Evolutionary conservation across 805 yeast species (phyloP).

Genomic region (Saccharomycopsis amapae): DNA sequence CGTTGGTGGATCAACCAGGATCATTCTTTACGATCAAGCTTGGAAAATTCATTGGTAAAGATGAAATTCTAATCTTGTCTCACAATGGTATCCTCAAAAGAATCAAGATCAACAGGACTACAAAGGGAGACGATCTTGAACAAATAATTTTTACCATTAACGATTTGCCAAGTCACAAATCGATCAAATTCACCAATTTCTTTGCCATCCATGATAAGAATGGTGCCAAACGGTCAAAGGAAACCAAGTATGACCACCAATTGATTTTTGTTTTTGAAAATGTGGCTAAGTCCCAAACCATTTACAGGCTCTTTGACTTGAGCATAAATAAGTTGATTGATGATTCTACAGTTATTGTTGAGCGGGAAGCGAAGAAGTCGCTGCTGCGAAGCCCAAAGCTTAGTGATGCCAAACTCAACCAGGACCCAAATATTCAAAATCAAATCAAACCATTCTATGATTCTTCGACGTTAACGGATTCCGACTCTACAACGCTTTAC

Average conservation of each 20-base stretch:
- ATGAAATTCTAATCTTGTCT: slow-evolving; percentile 9
- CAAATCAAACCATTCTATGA: not conserved
- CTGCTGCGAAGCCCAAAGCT: too few relatives aligned
- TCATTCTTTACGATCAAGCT: slow-evolving; percentile 4
- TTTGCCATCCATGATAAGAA: not conserved
- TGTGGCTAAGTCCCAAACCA: not conserved
- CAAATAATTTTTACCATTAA: slow-evolving; percentile 1
- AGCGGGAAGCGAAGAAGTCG: not conserved
- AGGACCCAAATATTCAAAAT: not conserved
- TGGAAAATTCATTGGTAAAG: slow-evolving; percentile 4
- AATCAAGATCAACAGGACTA: not conserved
- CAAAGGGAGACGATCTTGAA: not conserved
- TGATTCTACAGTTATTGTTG: slow-evolving; percentile 1
- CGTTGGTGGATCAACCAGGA: slow-evolving; percentile 4
- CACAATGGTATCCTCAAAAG: slow-evolving; percentile 5
- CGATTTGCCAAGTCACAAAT: slow-evolving; percentile 4
- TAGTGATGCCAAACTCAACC: not conserved
- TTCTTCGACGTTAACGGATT: not conserved
- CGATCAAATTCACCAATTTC: not conserved
- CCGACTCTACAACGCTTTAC: not conserved
- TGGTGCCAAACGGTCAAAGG: not conserved
- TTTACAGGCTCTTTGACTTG: slow-evolving; percentile 3
- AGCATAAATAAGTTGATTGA: not conserved
- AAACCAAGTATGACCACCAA: not conserved
- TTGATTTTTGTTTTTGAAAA: not conserved